phyloP scores from a whole-genome alignment of 345 rosid genomes.

The Clarkia xantiana region DNA sequence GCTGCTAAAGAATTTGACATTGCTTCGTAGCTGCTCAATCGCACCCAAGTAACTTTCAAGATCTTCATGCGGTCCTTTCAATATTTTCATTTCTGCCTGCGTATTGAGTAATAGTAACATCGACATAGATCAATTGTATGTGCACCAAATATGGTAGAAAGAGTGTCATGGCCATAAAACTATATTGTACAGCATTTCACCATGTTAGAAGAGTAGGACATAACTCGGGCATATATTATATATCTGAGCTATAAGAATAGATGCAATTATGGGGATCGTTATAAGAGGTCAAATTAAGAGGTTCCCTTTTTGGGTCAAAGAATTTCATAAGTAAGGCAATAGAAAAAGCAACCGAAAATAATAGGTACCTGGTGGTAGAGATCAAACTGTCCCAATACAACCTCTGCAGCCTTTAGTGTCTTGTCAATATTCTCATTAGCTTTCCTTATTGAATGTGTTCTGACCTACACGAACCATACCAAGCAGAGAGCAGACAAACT shows the following conservation, averaged over 20 bases:
- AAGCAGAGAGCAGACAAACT: not conserved
- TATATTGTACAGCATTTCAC: too few species aligned
- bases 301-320: too few species aligned
- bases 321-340: too few species aligned
- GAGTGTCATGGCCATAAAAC: too few species aligned
- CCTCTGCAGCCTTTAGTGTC: conserved; percentile 83
- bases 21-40: conserved; percentile 70
- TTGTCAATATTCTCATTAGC: conserved; percentile 96
- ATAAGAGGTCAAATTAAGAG: too few species aligned
- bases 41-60: conserved; percentile 83
- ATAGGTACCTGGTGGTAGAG: conserved; percentile 66
- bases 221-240: too few species aligned
- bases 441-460: conserved; percentile 87
- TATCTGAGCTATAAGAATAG: too few species aligned
- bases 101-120: conserved; percentile 14
- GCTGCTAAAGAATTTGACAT: conserved; percentile 52
- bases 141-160: too few species aligned
- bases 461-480: conserved; percentile 38
- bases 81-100: conserved; percentile 91
- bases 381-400: conserved; percentile 67
- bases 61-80: conserved; percentile 90
- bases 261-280: too few species aligned
- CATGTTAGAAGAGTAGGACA: too few species aligned
- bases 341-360: not conserved
- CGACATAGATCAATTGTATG: not conserved